These are phyloP conservation scores for Naganishia cerealis DNA, from an alignment of 1,284 basidiomycete genomes.

Conservation along the genomic window DNA sequence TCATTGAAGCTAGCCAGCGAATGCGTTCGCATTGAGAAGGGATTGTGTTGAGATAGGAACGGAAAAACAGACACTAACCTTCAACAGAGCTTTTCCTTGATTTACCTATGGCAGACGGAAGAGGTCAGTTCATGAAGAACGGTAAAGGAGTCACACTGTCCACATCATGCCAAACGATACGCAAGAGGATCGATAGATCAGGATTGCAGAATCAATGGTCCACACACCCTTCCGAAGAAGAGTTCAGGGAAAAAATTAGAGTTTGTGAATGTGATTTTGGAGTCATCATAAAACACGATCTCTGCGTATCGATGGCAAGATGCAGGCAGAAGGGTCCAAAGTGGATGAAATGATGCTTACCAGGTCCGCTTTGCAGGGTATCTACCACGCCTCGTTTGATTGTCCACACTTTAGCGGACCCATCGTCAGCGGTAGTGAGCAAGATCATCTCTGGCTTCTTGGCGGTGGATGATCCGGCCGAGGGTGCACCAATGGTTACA, in stretches of 20 bases:
- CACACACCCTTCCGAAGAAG: constrained; percentile 42
- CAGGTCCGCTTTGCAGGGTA: constrained; percentile 46
- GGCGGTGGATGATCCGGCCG: constrained; percentile 22
- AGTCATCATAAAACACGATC: constrained; percentile 43
- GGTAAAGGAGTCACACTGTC: background rate
- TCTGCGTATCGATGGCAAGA: constrained; percentile 5
- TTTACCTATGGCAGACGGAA: constrained; percentile 42
- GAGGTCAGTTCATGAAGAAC: constrained; percentile 6
- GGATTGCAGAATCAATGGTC: constrained; percentile 55
- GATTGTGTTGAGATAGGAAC: constrained; percentile 12
- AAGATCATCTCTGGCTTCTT: constrained; percentile 46
- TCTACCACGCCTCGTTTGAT: constrained; percentile 41
- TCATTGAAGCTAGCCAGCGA: constrained; percentile 40
- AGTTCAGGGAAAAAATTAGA: constrained; percentile 43
- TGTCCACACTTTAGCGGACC: constrained; percentile 56
- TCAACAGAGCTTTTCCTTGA: constrained; percentile 43
- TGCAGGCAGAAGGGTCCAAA: background rate
- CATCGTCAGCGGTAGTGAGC: constrained; percentile 53
- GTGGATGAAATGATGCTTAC: constrained; percentile 40
- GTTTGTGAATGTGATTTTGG: constrained; percentile 51
- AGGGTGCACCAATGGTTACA: constrained; percentile 3
- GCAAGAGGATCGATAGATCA: constrained; percentile 38
- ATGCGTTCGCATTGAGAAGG: constrained; percentile 11
- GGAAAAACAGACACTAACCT: constrained; percentile 44
- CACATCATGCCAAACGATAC: constrained; percentile 6